Conservation (phyloP, 768 basidiomycete species). For the Suillus alpinus region DNA sequence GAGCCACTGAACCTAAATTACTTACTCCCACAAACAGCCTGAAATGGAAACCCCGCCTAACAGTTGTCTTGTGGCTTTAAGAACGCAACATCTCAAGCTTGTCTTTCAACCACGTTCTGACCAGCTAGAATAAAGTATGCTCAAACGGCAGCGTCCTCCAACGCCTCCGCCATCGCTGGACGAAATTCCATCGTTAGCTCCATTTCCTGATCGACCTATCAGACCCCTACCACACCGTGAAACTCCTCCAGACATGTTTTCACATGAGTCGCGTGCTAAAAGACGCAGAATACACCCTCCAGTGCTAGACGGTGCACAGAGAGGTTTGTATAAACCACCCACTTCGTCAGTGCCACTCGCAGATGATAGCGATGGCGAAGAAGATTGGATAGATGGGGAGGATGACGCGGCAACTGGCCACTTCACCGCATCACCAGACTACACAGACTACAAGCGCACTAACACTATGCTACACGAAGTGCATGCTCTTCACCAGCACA, state of each 20-base stretch:
- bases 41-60: slow-evolving; percentile 7
- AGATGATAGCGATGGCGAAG: slow-evolving; percentile 26
- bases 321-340: slow-evolving; percentile 38
- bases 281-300: slow-evolving; percentile 54
- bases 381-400: slow-evolving; percentile 32
- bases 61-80: neutral
- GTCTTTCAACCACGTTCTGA: neutral
- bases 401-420: slow-evolving; percentile 34
- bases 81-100: neutral
- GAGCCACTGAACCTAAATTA: neutral
- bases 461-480: slow-evolving; percentile 70
- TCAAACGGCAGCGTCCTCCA: slow-evolving; percentile 50
- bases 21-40: slow-evolving; percentile 5
- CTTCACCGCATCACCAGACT: slow-evolving; percentile 1
- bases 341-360: neutral
- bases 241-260: slow-evolving; percentile 9
- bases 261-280: slow-evolving; percentile 40
- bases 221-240: slow-evolving; percentile 13
- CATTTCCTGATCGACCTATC: slow-evolving; percentile 12
- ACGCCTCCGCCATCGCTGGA: slow-evolving; percentile 41
- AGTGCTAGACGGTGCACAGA: slow-evolving; percentile 47
- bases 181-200: slow-evolving; percentile 18
- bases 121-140: slow-evolving; percentile 33
- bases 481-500: slow-evolving; percentile 66
- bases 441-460: slow-evolving; percentile 49